Conservation (phyloP, 2,329 filamentous ascomycete genomes). For the Fonsecaea multimorphosa region DNA sequence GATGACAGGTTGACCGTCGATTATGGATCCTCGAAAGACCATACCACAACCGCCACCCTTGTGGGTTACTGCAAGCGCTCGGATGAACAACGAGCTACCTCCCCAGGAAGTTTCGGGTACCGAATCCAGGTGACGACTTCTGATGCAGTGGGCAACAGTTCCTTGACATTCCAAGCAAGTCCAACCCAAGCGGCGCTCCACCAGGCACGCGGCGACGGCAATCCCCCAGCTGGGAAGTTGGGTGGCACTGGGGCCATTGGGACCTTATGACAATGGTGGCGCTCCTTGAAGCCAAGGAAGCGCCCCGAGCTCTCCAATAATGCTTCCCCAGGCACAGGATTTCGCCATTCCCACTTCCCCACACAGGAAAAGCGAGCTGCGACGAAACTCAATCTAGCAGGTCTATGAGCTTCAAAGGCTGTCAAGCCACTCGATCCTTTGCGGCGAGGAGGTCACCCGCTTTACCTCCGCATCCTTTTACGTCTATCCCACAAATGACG, state of each 20-base stretch:
- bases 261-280: slow-evolving; percentile 14
- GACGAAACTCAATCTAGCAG: slow-evolving; percentile 16
- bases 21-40: neutral
- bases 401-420: slow-evolving; percentile 8
- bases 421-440: slow-evolving; percentile 2
- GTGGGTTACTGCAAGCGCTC: neutral
- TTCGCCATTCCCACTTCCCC: slow-evolving; percentile 1
- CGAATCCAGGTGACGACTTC: neutral
- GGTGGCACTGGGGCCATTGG: neutral
- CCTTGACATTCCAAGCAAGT: slow-evolving; percentile 13
- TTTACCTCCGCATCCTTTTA: slow-evolving; percentile 19
- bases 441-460: neutral
- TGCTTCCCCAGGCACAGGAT: neutral
- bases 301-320: slow-evolving; percentile 3
- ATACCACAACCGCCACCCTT: neutral
- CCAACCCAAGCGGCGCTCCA: neutral
- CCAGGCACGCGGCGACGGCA: slow-evolving; percentile 7
- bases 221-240: slow-evolving; percentile 6
- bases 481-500: slow-evolving; percentile 25
- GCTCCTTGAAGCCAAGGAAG: neutral
- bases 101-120: neutral
- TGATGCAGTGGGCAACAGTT: slow-evolving; percentile 4
- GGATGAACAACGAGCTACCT: neutral
- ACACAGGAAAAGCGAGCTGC: slow-evolving; percentile 8
- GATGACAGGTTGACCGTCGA: neutral